phyloP scores from a whole-genome alignment of 352 stramenopile species.

The Pythium aquatile region DNA sequence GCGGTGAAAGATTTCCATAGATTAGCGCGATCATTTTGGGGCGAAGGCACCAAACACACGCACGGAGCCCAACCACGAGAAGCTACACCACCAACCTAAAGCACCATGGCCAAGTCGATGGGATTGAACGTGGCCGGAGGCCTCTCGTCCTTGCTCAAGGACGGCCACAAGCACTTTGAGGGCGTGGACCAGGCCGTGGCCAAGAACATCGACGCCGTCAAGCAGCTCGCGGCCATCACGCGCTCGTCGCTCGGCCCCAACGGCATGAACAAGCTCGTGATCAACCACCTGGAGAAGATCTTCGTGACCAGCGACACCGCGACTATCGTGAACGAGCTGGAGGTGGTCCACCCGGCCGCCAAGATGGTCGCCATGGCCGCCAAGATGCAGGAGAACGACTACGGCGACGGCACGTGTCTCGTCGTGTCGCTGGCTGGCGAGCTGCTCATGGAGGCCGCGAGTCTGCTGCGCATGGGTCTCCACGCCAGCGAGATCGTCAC shows the following conservation, averaged over 20 bases:
- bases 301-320: constrained; percentile 99
- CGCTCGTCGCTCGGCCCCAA: constrained; percentile 98
- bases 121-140: constrained; percentile 94
- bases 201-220: constrained; percentile 98
- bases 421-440: constrained; percentile 97
- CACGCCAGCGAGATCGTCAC: constrained; percentile 97
- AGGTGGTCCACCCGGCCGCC: constrained; percentile 98
- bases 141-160: constrained; percentile 97
- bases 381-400: constrained; percentile 98
- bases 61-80: neutral
- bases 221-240: constrained; percentile 97
- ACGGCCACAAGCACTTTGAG: constrained; percentile 96
- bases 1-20: constrained; percentile 33
- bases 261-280: constrained; percentile 99
- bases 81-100: neutral
- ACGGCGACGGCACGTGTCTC: constrained; percentile 96
- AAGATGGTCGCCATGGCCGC: constrained; percentile 98
- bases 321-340: constrained; percentile 98
- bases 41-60: constrained; percentile 3
- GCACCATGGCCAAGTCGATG: constrained; percentile 92
- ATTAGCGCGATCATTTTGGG: constrained; percentile 28
- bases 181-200: constrained; percentile 95
- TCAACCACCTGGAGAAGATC: constrained; percentile 99
- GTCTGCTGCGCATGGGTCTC: constrained; percentile 97
- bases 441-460: constrained; percentile 95